phyloP scores from a whole-genome alignment of 2,329 filamentous ascomycete species.

The Sporothrix dimorphospora region DNA sequence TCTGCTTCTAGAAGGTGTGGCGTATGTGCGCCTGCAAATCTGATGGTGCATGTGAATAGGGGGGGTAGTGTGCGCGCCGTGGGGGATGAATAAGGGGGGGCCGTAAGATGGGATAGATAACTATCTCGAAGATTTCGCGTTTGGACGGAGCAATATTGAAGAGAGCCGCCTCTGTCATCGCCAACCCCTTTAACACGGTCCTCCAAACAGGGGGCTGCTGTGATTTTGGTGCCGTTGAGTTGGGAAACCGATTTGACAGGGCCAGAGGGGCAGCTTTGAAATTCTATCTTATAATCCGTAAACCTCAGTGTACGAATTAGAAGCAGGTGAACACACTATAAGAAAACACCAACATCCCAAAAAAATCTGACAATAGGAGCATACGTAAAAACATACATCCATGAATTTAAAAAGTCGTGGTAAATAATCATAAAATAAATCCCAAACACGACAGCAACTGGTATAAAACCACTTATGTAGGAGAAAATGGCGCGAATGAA shows the following conservation, averaged over 20 bases:
- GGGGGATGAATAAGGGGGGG: not conserved
- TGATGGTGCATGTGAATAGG: not conserved
- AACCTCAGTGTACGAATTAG: not conserved
- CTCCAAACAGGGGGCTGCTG: no score
- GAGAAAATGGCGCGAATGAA: not conserved
- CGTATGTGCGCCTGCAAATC: not conserved
- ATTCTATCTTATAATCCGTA: not conserved
- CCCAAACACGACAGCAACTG: not conserved
- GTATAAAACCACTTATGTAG: not conserved
- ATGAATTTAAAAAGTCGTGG: not conserved
- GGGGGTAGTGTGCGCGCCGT: not conserved
- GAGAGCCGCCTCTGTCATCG: no score
- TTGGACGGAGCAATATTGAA: no score
- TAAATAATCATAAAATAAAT: not conserved
- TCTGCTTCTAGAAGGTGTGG: constrained; percentile 4
- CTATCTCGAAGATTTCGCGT: no score
- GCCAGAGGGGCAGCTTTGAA: not conserved
- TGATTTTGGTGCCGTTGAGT: not conserved
- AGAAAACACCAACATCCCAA: not conserved
- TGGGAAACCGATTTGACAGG: not conserved
- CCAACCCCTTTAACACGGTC: no score
- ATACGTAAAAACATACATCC: not conserved
- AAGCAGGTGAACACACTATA: not conserved
- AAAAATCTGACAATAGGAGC: not conserved
- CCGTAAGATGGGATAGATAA: not conserved